Conservation (phyloP, 2,329 filamentous ascomycete species). For the Neofusicoccum ribis region DNA sequence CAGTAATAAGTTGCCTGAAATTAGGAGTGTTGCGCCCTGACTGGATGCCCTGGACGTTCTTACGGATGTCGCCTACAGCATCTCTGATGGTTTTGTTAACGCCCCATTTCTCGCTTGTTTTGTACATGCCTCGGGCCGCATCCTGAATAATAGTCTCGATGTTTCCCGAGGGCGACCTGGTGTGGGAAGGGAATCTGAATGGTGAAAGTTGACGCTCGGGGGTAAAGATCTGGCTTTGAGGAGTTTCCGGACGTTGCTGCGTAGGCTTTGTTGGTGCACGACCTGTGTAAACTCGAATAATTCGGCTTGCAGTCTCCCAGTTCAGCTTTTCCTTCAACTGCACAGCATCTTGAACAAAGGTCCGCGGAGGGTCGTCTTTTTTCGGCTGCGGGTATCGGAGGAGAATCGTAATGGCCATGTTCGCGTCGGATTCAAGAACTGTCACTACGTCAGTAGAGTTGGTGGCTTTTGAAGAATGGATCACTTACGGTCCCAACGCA, state of each 20-base stretch:
- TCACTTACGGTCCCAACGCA: conserved; percentile 82
- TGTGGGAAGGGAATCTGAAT: conserved; percentile 29
- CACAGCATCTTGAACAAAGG: conserved; percentile 82
- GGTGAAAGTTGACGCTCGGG: conserved; percentile 27
- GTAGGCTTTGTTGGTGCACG: conserved; percentile 32
- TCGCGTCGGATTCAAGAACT: conserved; percentile 88
- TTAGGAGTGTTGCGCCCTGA: conserved; percentile 33
- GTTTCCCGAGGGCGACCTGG: conserved; percentile 37
- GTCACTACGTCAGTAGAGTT: neutral
- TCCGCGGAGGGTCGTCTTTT: conserved; percentile 66
- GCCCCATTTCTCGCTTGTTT: conserved; percentile 72
- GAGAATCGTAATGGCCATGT: conserved; percentile 75
- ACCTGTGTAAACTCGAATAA: conserved; percentile 71
- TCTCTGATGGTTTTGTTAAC: conserved; percentile 81
- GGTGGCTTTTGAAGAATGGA: neutral
- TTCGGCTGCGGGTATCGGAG: conserved; percentile 76
- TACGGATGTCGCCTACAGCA: conserved; percentile 75
- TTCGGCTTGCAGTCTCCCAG: conserved; percentile 59
- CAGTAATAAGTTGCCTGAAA: conserved; percentile 32
- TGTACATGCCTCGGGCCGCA: conserved; percentile 72
- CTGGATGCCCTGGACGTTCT: conserved; percentile 70
- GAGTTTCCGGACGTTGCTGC: conserved; percentile 26
- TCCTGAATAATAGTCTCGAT: conserved; percentile 74
- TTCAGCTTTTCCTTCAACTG: conserved; percentile 69
- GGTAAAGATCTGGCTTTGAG: neutral